These are phyloP conservation scores for Talaromyces borbonicus DNA, from an alignment of 495 filamentous ascomycete species.

Conservation along the genomic window DNA sequence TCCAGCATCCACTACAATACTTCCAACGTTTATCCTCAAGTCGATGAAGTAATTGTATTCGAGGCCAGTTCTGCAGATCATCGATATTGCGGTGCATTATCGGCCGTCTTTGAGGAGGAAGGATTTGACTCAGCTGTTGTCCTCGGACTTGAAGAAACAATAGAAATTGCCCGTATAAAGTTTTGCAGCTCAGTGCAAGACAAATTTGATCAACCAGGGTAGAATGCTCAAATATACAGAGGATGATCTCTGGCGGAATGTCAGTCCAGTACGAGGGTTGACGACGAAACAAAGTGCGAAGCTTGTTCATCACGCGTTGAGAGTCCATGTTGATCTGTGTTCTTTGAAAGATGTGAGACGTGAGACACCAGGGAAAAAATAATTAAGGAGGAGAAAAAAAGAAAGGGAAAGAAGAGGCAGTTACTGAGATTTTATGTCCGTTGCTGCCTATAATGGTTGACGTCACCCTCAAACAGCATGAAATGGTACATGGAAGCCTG, in stretches of 20 bases:
- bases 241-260: background rate
- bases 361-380: background rate
- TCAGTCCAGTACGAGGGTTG: background rate
- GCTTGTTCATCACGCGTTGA: background rate
- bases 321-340: background rate
- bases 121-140: background rate
- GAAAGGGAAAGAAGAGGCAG: too few species aligned
- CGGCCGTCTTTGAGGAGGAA: slow-evolving; percentile 1
- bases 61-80: background rate
- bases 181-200: slow-evolving; percentile 6
- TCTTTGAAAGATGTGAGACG: background rate
- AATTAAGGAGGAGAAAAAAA: background rate
- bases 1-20: slow-evolving; percentile 3
- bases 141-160: background rate
- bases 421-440: too few species aligned
- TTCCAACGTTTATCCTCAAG: slow-evolving; percentile 5
- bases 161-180: background rate
- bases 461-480: too few species aligned
- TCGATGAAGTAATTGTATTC: slow-evolving; percentile 6
- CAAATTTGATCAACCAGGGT: slow-evolving; percentile 1
- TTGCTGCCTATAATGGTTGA: too few species aligned
- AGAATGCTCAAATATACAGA: background rate
- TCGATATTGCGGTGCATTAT: background rate
- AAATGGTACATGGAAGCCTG: too few species aligned
- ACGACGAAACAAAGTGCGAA: background rate